Evolutionary conservation across 768 basidiomycete genomes (phyloP), one percentile per base, ranked within the genome.

Genomic region (Holtermanniella nyarrowii): DNA sequence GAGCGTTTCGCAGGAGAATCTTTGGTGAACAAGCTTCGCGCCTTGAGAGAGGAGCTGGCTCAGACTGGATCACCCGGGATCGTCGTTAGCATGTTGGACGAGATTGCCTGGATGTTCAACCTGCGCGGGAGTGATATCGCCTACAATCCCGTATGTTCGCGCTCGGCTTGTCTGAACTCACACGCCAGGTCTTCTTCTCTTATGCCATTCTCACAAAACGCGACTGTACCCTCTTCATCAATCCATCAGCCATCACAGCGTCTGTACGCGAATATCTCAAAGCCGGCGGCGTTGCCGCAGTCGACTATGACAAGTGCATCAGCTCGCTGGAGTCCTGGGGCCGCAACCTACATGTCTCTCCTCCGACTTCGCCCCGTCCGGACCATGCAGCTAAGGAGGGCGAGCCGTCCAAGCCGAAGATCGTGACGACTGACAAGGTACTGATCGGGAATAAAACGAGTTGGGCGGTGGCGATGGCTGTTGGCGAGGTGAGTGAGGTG

Each of bases 61-160:
- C 81, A 80, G 57, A 77, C 80, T 31, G 65, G 72, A 41, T 65
- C 60, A n/a, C 60, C 65, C 20, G 88, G 85, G 1, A 70, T 86
- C 40, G 82, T 93, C 1, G 78, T 96, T 3, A 84, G 78, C n/a
- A 82, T 84, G 77, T 79, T 97, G 20, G 93, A 97, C 69, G 93
- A 97, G 68, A 81, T 93, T 46, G 89, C 88, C 0, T 97, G 70
- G 68, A 26, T 66, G 41, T 67, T 69, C 60, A 72, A 96, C 70
- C 75, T 99, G 26, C 82, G 93, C 55, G 91, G 90, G 1, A 79
- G 82, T 2, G 93, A 96, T 66, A 91, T 97, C 62, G 82, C 82
- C 26, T 96, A 79, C 73, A 97, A 95, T 55, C 83, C 83, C 3
- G 81, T 81, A 45, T 31, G 65, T 77, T 56, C 10, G 5, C 44